Base-by-base conservation (phyloP, 371 early-diverging fungal species). In the Rhizomucor pusillus region DNA sequence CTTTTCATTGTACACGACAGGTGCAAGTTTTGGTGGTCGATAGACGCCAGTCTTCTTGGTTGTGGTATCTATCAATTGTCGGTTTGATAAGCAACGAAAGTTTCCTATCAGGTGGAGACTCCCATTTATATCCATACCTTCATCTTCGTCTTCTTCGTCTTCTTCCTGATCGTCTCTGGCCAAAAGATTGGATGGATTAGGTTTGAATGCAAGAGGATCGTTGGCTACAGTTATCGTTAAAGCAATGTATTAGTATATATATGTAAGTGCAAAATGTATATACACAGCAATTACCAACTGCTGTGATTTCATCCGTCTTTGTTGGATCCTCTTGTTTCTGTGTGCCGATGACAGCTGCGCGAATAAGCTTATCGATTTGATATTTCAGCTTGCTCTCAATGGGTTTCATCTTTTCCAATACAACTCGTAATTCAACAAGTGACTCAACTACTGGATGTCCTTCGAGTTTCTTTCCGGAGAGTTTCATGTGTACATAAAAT, bases 301-400 rank as follows among this genome's bases (percentile, higher is more conserved):
- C 65, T 20, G 57, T 29, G 29, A 29, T 29, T 29, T 62, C 9
- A 54, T 59, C 22, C 53, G 50, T 46, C 19, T 59, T 16, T 19
- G 40, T 45, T 59, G 50, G 60, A 29, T 54, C 33, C 10, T 59
- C 66, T n/a, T 48, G 52, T 49, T 57, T 51, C 22, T 60, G 62
- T 20, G 70, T 66, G 12, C 76, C 83, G 22, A 85, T 65, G 6
- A 81, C 80, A 13, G 91, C 86, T 9, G 84, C 77, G 41, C 89
- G 81, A n/a, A 97, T 83, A 23, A 98, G 79, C 74, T 96, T 97
- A 63, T 96, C 96, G 56, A 97, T 91, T 78, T 95, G 97, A 72
- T 96, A 97, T 72, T 93, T 91, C 40, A 98, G 81, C 59, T 94
- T 91, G 47, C 80, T 81, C 73, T 98, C 98, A 35, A 98, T 72